These are phyloP conservation scores for Penicillium crustosum DNA, from an alignment of 2,329 filamentous ascomycete species.

Conservation along the genomic window DNA sequence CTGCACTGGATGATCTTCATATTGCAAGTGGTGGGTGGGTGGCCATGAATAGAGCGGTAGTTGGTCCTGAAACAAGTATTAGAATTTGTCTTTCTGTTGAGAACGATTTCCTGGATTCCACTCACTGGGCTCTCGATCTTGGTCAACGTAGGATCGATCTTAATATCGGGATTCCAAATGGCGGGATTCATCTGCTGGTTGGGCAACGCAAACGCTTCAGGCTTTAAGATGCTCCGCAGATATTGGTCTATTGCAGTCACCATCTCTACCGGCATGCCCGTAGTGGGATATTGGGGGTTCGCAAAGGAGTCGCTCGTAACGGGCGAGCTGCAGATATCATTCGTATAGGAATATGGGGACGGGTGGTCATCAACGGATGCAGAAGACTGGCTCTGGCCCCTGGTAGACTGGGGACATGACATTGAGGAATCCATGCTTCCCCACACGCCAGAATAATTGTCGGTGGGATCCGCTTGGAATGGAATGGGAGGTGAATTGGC, in stretches of 20 bases:
- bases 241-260: constrained; percentile 12
- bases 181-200: background rate
- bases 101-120: background rate
- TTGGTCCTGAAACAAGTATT: background rate
- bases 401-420: background rate
- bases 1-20: background rate
- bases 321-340: constrained; percentile 7
- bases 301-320: constrained; percentile 1
- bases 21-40: background rate
- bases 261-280: constrained; percentile 4
- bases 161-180: constrained; percentile 3
- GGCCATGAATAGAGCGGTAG: constrained; percentile 6
- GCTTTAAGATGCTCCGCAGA: constrained; percentile 8
- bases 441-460: background rate
- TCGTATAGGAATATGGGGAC: constrained; percentile 7
- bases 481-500: background rate
- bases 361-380: background rate
- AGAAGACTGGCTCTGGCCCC: constrained; percentile 2
- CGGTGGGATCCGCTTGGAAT: background rate
- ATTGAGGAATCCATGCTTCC: constrained; percentile 7
- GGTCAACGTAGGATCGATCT: constrained; percentile 6
- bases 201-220: background rate
- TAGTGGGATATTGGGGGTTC: background rate
- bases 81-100: background rate
- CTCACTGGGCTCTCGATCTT: constrained; percentile 3